Percentiles rank a stretch among this genome's conserved stretches.
Evolutionary conservation across 2,329 filamentous ascomycete species (phyloP).

Genomic region (Tolypocladium sp.): DNA sequence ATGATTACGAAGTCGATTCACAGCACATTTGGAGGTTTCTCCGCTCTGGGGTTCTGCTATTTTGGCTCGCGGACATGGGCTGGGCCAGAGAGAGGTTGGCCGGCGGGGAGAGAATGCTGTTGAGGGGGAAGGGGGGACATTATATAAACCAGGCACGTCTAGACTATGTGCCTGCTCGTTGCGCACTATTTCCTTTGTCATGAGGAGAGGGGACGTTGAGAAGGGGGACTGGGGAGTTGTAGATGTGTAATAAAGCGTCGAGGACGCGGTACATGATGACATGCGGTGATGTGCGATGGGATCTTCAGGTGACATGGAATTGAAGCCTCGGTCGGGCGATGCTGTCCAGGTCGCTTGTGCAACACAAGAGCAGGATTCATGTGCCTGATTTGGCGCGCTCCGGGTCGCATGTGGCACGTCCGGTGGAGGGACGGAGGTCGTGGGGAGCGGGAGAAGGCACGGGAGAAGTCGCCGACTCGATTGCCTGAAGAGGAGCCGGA

Average conservation of each 20-base stretch:
- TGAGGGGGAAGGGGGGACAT: not conserved
- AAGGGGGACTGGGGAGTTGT: not conserved
- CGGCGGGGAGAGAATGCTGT: not conserved
- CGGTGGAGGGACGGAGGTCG: not conserved
- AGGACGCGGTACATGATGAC: not conserved
- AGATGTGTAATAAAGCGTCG: not conserved
- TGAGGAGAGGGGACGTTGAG: not conserved
- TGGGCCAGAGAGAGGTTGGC: not conserved
- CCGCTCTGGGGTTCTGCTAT: not conserved
- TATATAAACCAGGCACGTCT: not conserved
- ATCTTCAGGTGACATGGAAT: too few relatives aligned
- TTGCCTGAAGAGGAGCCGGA: not conserved
- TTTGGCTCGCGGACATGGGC: not conserved
- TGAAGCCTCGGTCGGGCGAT: not conserved
- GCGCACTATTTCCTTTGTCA: not conserved
- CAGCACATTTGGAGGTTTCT: not conserved
- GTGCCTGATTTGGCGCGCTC: not conserved
- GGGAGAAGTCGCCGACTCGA: not conserved
- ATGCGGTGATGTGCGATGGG: not conserved
- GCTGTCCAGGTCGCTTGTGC: not conserved
- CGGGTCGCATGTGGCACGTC: not conserved
- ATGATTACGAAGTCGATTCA: not conserved
- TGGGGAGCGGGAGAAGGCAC: not conserved
- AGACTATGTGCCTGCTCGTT: not conserved
- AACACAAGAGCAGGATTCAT: not conserved